These are phyloP conservation scores for Cladosporium sp. DNA, from an alignment of 2,329 filamentous ascomycete species.

Conservation along the genomic window DNA sequence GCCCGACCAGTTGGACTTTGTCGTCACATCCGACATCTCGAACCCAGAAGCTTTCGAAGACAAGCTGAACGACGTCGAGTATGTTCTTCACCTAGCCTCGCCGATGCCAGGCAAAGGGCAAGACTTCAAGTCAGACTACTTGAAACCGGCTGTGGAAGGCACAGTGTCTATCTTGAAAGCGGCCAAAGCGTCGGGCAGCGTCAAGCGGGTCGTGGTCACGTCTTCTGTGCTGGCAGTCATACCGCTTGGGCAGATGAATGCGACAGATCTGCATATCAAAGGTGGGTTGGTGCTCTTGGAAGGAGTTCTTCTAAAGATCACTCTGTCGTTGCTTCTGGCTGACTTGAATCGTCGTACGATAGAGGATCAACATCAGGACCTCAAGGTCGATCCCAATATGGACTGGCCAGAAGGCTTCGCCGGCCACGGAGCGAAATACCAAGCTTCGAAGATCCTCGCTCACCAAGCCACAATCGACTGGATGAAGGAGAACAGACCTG, in stretches of 20 bases:
- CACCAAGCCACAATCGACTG: conserved; percentile 32
- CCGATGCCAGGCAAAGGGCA: conserved; percentile 28
- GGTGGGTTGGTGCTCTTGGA: background rate
- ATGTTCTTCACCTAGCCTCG: conserved; percentile 35
- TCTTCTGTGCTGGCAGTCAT: conserved; percentile 26
- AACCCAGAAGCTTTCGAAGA: conserved; percentile 22
- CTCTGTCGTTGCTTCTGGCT: background rate
- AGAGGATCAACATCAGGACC: background rate
- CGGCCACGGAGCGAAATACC: conserved; percentile 25
- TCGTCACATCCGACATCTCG: conserved; percentile 24
- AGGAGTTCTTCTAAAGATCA: accelerated
- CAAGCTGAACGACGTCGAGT: conserved; percentile 28
- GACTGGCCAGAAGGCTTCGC: conserved; percentile 20
- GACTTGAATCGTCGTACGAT: background rate
- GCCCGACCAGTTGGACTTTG: conserved; percentile 21
- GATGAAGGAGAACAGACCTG: conserved; percentile 24
- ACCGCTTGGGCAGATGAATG: conserved; percentile 20
- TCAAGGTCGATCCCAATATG: background rate
- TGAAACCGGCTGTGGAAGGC: conserved; percentile 33
- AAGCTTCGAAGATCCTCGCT: conserved; percentile 30
- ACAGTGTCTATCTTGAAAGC: conserved; percentile 29
- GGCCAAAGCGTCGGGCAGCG: conserved; percentile 26
- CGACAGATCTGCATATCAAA: background rate
- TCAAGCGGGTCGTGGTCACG: conserved; percentile 34
- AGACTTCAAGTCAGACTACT: conserved; percentile 26